Conservation (phyloP, 2,329 filamentous ascomycete genomes). For the Stemphylium beticola region DNA sequence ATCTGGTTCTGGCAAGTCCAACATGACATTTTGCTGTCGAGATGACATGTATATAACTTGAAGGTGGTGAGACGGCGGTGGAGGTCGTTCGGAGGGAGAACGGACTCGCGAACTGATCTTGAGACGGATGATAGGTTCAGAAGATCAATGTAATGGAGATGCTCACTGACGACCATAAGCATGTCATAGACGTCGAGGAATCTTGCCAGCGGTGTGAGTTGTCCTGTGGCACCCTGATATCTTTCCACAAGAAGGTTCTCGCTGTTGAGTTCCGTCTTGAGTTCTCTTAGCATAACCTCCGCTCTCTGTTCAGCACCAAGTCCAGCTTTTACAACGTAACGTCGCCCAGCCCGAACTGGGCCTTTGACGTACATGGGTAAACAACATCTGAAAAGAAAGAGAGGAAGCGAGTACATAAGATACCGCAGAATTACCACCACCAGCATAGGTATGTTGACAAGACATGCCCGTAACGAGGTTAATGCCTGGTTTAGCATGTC, state of each 20-base stretch:
- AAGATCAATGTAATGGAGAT: conserved; percentile 39
- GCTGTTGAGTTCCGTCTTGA: conserved; percentile 7
- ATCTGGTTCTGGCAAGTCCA: conserved; percentile 32
- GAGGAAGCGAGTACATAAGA: conserved; percentile 13
- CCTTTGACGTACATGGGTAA: conserved; percentile 25
- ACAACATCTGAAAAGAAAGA: conserved; percentile 22
- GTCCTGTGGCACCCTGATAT: conserved; percentile 6
- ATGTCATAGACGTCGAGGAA: conserved; percentile 42
- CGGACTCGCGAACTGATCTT: conserved; percentile 29
- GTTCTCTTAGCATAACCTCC: conserved; percentile 15
- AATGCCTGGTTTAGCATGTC: not conserved
- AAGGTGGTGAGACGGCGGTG: conserved; percentile 23
- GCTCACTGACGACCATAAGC: conserved; percentile 28
- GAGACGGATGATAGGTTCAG: conserved; percentile 32
- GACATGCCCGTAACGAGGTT: not conserved
- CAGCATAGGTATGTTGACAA: conserved; percentile 1
- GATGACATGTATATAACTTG: conserved; percentile 29
- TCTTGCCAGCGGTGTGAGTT: conserved; percentile 22
- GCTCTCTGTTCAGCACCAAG: conserved; percentile 18
- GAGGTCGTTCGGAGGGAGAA: conserved; percentile 29
- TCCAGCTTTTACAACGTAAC: conserved; percentile 22
- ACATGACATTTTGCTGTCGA: conserved; percentile 16
- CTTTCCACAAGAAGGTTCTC: not conserved
- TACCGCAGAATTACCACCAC: not conserved
- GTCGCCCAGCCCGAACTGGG: conserved; percentile 22